phyloP scores from a whole-genome alignment of 176 grass and related monocot genomes.

The Oryza glaberrima region DNA sequence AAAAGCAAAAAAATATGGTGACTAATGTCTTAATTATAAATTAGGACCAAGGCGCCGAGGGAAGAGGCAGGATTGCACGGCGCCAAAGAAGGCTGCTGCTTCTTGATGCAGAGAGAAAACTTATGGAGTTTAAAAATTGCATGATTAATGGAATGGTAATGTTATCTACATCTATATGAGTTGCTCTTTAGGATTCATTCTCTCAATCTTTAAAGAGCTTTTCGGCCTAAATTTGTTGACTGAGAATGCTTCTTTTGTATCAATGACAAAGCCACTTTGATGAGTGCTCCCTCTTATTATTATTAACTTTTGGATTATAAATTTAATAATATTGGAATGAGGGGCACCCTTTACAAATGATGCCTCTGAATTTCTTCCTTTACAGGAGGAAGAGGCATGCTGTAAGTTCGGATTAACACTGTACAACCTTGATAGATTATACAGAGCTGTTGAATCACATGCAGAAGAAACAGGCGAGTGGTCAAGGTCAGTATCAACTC shows the following conservation, averaged over 20 bases:
- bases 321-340: not conserved
- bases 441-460: constrained; percentile 79
- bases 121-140: constrained; percentile 75
- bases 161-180: constrained; percentile 22
- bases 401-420: constrained; percentile 79
- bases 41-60: constrained; percentile 91
- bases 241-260: not conserved
- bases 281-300: no score
- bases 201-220: not conserved
- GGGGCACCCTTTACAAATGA: not conserved
- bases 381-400: constrained; percentile 71
- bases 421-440: constrained; percentile 80
- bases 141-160: constrained; percentile 81
- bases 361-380: constrained; percentile 34
- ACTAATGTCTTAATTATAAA: constrained; percentile 40
- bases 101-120: constrained; percentile 82
- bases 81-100: constrained; percentile 84
- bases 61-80: constrained; percentile 87
- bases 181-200: constrained; percentile 3
- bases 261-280: not conserved
- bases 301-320: not conserved
- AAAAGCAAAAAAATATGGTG: constrained; percentile 30
- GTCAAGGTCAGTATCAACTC: constrained; percentile 54
- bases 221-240: not conserved
- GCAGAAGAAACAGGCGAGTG: constrained; percentile 86